These are phyloP conservation scores for Pseudogymnoascus sp. DNA, from an alignment of 2,329 filamentous ascomycete genomes.

Conservation along the genomic window DNA sequence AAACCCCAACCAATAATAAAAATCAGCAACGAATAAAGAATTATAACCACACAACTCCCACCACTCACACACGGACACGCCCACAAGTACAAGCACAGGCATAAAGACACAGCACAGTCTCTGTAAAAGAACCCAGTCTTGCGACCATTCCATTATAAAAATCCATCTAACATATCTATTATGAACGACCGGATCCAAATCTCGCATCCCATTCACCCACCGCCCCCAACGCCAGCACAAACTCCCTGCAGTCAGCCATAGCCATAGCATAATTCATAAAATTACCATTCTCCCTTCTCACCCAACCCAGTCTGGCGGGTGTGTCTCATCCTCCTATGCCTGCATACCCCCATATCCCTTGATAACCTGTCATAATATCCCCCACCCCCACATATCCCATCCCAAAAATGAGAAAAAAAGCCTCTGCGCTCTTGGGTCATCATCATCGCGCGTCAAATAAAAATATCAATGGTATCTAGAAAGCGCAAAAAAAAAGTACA, in stretches of 20 bases:
- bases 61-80: background rate
- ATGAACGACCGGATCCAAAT: background rate
- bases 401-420: background rate
- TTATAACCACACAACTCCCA: background rate
- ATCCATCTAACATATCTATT: constrained; percentile 5
- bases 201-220: background rate
- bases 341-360: background rate
- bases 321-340: background rate
- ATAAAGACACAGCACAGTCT: background rate
- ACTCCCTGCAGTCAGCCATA: background rate
- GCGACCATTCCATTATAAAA: constrained; percentile 2
- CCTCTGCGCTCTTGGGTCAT: background rate
- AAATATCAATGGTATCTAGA: constrained; percentile 1
- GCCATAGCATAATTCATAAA: background rate
- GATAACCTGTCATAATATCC: background rate
- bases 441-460: background rate
- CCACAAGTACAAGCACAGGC: background rate
- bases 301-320: background rate
- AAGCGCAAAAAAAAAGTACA: constrained; percentile 4
- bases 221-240: background rate
- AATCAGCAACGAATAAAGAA: background rate
- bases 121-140: constrained; percentile 9
- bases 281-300: background rate
- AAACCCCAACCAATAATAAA: background rate
- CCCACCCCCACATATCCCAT: background rate